Percentiles rank a stretch among this genome's conserved stretches.
Evolutionary conservation across 768 basidiomycete species (phyloP).

Genomic region (Lanmaoa pseudosensibilis): DNA sequence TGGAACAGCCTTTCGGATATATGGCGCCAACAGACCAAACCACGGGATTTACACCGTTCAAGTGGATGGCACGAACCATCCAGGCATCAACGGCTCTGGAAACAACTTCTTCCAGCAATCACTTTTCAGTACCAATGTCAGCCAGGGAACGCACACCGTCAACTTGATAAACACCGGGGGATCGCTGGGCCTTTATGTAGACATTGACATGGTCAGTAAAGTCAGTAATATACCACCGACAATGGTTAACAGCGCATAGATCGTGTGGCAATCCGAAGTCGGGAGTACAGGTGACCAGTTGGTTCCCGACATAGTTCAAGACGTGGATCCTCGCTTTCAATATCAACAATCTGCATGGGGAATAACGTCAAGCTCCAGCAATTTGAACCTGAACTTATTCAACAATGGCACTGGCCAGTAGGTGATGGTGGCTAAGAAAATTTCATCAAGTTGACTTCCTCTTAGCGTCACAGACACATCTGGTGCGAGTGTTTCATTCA

Average conservation of each 20-base stretch:
- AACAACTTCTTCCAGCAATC: constrained; percentile 38
- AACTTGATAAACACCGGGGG: constrained; percentile 29
- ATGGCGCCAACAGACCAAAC: constrained; percentile 48
- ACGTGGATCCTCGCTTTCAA: constrained; percentile 38
- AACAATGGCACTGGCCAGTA: constrained; percentile 45
- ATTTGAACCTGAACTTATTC: constrained; percentile 40
- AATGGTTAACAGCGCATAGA: constrained; percentile 9
- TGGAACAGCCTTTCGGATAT: constrained; percentile 48
- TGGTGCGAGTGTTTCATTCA: constrained; percentile 35
- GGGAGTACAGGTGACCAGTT: constrained; percentile 17
- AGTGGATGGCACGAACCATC: constrained; percentile 37
- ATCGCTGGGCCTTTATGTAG: constrained; percentile 37
- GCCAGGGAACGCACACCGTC: constrained; percentile 39
- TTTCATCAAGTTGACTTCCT: constrained; percentile 1
- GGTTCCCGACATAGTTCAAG: constrained; percentile 28
- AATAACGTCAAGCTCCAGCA: constrained; percentile 29
- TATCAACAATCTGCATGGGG: constrained; percentile 40
- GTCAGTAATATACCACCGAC: neutral
- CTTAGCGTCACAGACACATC: constrained; percentile 36
- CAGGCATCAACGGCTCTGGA: constrained; percentile 32
- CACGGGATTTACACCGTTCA: constrained; percentile 47
- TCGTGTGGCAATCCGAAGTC: constrained; percentile 31
- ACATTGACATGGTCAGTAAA: constrained; percentile 45
- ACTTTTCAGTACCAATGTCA: constrained; percentile 38
- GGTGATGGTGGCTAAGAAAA: constrained; percentile 3